Evolutionary conservation across 2,329 filamentous ascomycete genomes (phyloP).

Genomic region (Fusarium paranaense): DNA sequence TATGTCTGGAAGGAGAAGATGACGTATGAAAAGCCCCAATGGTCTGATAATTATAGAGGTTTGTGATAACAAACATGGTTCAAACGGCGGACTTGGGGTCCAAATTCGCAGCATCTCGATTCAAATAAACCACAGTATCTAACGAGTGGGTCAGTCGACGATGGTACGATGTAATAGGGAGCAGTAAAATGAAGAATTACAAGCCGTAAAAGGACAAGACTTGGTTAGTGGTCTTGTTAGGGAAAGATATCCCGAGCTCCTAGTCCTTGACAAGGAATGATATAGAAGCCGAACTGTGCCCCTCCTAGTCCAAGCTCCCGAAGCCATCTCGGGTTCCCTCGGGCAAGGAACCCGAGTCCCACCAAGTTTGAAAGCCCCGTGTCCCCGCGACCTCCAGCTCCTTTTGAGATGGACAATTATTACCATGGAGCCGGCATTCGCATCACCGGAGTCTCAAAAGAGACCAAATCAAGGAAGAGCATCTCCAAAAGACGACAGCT

Average conservation of each 20-base stretch:
- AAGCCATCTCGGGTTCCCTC: constrained; percentile 5
- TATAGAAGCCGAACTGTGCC: not conserved
- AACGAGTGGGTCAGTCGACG: not conserved
- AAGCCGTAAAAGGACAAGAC: not conserved
- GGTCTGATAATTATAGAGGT: not conserved
- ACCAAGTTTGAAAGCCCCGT: not conserved
- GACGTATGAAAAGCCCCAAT: not conserved
- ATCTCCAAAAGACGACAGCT: not conserved
- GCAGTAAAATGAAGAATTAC: not conserved
- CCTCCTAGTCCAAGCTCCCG: not conserved
- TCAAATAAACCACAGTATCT: not conserved
- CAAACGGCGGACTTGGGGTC: not conserved
- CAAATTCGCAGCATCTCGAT: not conserved
- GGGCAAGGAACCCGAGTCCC: constrained; percentile 3
- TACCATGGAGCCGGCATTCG: not conserved
- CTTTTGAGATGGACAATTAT: not conserved
- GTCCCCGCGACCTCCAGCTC: not conserved
- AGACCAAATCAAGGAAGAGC: not conserved
- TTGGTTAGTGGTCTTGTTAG: not conserved
- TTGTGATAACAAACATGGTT: not conserved
- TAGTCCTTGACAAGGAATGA: not conserved
- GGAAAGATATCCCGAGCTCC: not conserved
- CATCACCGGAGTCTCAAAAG: constrained; percentile 1
- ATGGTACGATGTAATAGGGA: not conserved
- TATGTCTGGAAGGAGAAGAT: not conserved